A percentile compares a stretch with the other conserved stretches of the same genome.
These are phyloP conservation scores for Hirsutella rhossiliensis DNA, from an alignment of 2,329 filamentous ascomycete genomes.

Conservation along the genomic window DNA sequence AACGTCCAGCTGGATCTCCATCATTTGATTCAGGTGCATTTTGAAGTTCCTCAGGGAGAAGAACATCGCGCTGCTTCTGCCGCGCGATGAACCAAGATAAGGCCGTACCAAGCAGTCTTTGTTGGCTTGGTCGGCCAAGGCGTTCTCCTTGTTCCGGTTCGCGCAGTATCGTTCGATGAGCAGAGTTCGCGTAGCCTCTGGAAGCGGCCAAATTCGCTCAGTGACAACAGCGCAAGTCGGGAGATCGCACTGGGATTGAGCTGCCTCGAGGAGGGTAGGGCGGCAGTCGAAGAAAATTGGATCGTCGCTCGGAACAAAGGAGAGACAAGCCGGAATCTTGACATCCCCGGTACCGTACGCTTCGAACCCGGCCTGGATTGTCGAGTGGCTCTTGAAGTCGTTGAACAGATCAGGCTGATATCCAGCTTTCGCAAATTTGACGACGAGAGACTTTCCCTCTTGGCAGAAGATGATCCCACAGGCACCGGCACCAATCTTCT, in stretches of 20 bases:
- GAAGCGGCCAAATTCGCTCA: conserved; percentile 14
- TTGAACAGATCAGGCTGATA: conserved; percentile 5
- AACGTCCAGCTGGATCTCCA: conserved; percentile 11
- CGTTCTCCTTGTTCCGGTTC: conserved; percentile 1
- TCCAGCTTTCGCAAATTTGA: conserved; percentile 8
- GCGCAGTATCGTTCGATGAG: conserved; percentile 11
- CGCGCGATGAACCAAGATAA: conserved; percentile 8
- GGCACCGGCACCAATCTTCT: conserved; percentile 11
- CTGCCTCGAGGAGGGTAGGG: conserved; percentile 3
- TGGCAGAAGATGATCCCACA: conserved; percentile 9
- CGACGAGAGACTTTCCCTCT: not conserved
- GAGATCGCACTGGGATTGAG: conserved; percentile 2
- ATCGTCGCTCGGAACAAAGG: not conserved
- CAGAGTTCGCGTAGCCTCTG: conserved; percentile 5
- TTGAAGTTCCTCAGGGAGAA: conserved; percentile 19
- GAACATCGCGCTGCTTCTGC: conserved; percentile 3
- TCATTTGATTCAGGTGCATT: conserved; percentile 17
- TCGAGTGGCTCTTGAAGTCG: conserved; percentile 2
- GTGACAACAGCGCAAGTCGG: conserved; percentile 10
- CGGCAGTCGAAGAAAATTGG: conserved; percentile 2
- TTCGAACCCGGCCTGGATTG: conserved; percentile 1
- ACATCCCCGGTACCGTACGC: not conserved
- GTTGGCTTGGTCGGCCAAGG: conserved; percentile 6
- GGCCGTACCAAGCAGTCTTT: conserved; percentile 10
- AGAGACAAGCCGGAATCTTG: conserved; percentile 3